These are phyloP conservation scores for Phytophthora tubulina DNA, from an alignment of 352 stramenopile species.

Conservation along the genomic window DNA sequence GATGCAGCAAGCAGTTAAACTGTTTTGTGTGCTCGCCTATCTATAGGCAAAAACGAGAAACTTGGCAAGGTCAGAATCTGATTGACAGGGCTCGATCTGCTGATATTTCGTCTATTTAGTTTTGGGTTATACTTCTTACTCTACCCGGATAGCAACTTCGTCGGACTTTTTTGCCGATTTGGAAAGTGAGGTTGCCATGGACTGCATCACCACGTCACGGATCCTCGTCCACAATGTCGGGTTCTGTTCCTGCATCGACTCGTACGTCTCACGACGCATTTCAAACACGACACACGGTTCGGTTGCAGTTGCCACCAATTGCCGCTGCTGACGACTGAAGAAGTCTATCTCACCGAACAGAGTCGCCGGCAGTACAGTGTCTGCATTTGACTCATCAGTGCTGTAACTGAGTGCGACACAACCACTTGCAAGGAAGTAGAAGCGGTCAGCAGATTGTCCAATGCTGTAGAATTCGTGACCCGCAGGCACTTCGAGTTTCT, in stretches of 20 bases:
- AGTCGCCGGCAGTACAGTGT: slow-evolving; percentile 55
- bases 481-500: slow-evolving; percentile 46
- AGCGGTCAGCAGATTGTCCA: slow-evolving; percentile 50
- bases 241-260: slow-evolving; percentile 55
- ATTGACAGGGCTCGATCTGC: slow-evolving; percentile 6
- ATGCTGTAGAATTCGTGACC: slow-evolving; percentile 74
- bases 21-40: neutral
- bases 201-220: slow-evolving; percentile 76
- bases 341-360: slow-evolving; percentile 88
- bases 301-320: slow-evolving; percentile 50
- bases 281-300: slow-evolving; percentile 65
- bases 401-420: slow-evolving; percentile 55
- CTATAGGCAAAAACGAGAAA: slow-evolving; percentile 7
- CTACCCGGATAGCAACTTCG: slow-evolving; percentile 31
- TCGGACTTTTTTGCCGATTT: slow-evolving; percentile 15
- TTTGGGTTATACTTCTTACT: neutral
- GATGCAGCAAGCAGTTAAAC: neutral
- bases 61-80: neutral
- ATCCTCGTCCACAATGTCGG: slow-evolving; percentile 66
- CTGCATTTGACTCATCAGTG: slow-evolving; percentile 41
- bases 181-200: slow-evolving; percentile 66
- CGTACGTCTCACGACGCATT: slow-evolving; percentile 64
- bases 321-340: slow-evolving; percentile 65
- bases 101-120: too few species aligned
- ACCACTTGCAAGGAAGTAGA: slow-evolving; percentile 75